Evolutionary conservation across 139 green algal genomes (phyloP).

Genomic region (Tetradesmus obliquus): DNA sequence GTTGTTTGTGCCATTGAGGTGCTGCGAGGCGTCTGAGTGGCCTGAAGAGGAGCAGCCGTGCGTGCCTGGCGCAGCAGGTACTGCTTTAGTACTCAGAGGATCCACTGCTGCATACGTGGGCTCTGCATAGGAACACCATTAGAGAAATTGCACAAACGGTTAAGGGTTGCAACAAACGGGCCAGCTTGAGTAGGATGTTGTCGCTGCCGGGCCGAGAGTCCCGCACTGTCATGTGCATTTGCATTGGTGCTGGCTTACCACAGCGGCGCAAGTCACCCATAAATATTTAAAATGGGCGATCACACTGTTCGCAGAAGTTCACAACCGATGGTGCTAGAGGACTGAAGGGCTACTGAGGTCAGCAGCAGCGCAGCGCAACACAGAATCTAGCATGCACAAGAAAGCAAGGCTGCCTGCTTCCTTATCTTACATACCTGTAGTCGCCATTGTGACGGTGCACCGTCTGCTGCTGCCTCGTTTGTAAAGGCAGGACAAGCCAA

Average conservation of each 20-base stretch:
- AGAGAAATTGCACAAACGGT: neutral
- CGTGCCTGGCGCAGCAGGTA: neutral
- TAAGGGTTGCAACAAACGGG: no score
- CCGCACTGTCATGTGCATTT: slow-evolving; percentile 5
- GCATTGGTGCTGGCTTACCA: neutral
- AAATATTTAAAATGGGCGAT: neutral
- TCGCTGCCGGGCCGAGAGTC: neutral
- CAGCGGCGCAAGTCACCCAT: neutral
- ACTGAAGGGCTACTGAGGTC: neutral
- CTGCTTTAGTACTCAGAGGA: neutral
- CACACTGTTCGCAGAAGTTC: neutral
- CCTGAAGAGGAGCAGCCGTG: slow-evolving; percentile 22
- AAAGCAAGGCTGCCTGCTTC: neutral
- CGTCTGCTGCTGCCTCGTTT: neutral
- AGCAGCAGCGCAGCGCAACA: neutral
- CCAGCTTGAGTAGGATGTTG: neutral
- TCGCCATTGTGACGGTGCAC: neutral
- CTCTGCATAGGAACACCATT: neutral
- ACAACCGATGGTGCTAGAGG: neutral
- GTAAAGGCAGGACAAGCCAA: slow-evolving; percentile 6
- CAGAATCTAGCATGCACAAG: neutral
- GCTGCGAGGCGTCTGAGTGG: slow-evolving; percentile 26
- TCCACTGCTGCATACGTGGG: neutral
- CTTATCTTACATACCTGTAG: neutral
- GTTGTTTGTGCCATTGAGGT: neutral